Base-by-base conservation (phyloP, 371 early-diverging fungal genomes). In the Syncephalastrum racemosum region DNA sequence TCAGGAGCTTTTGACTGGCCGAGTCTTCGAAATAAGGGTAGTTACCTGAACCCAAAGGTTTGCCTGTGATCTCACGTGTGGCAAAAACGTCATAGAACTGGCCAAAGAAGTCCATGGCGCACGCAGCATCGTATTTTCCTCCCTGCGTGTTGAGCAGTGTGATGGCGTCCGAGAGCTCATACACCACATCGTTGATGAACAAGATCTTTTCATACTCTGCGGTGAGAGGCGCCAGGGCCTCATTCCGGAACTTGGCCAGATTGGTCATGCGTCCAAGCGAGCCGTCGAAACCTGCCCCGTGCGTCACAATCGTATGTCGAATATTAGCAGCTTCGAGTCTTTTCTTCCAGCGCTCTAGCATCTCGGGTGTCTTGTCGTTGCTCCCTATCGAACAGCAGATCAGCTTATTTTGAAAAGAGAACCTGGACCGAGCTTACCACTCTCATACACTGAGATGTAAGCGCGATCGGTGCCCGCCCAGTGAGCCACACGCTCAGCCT, bases 181-280 rank as follows among this genome's bases (percentile, higher is more conserved):
- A 70, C 13, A 58, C 14, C 40, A 70, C 66, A 27, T 70, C 71
- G 41, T 70, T 70, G 2, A 70, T 47, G 46, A 61, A 70, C n/a
- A 70, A 18, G 14, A 70, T 50, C 19, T 55, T 51, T 18, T 66
- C 67, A 25, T 36, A 62, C 2, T 59, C 12, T 16, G 48, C n/a
- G 39, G 56, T 40, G 20, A 66, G 45, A 2, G 67, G 71, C 23
- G 46, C 50, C 10, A 70, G 54, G 6, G 62, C 63, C 43, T 51
- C 22, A 55, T 70, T 70, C 2, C 71, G 63, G n/a, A 64, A 25
- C 7, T 59, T 25, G 4, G 67, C 71, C n/a, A 70, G 51, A 13
- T 52, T 39, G 12, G 22, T 22, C 10, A n/a, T 46, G 31, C 6
- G 8, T 44, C 58, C 53, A 8, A 46, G 18, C 7, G 39, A 31